These are phyloP conservation scores for Colletotrichum cuscutae DNA, from an alignment of 2,329 filamentous ascomycete species.

Conservation along the genomic window DNA sequence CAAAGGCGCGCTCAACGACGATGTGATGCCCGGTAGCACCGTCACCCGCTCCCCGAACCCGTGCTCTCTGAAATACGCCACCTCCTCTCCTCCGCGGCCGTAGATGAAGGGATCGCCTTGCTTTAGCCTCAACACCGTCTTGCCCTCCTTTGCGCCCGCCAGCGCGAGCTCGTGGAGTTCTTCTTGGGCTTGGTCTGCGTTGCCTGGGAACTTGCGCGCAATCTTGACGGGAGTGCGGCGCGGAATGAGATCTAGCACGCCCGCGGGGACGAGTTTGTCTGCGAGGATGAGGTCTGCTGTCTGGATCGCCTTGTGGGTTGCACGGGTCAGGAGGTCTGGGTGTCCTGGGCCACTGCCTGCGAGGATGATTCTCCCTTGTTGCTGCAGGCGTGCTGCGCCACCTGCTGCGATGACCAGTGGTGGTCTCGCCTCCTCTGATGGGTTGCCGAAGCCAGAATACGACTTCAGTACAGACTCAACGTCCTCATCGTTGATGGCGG, in stretches of 20 bases:
- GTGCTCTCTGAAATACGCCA: constrained; percentile 79
- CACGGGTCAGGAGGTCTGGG: constrained; percentile 88
- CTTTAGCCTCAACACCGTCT: constrained; percentile 88
- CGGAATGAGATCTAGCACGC: constrained; percentile 89
- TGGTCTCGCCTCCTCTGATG: neutral
- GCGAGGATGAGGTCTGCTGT: constrained; percentile 82
- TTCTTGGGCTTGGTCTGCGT: constrained; percentile 92
- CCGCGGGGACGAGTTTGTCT: constrained; percentile 86
- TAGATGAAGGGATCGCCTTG: constrained; percentile 98
- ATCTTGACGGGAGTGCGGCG: constrained; percentile 91
- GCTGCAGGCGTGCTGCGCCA: neutral
- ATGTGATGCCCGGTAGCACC: constrained; percentile 92
- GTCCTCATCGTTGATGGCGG: constrained; percentile 81
- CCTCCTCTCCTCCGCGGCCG: constrained; percentile 93
- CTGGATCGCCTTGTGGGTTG: constrained; percentile 80
- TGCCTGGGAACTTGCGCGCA: constrained; percentile 96
- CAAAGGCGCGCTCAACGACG: constrained; percentile 84
- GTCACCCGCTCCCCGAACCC: constrained; percentile 72
- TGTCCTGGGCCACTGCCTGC: constrained; percentile 94
- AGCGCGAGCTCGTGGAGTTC: constrained; percentile 86
- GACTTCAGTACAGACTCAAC: constrained; percentile 80
- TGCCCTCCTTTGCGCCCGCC: constrained; percentile 71
- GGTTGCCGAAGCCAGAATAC: constrained; percentile 59
- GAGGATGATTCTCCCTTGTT: constrained; percentile 79
- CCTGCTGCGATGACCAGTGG: neutral